phyloP scores from a whole-genome alignment of 2,329 filamentous ascomycete species.

The Claviceps sp. region DNA sequence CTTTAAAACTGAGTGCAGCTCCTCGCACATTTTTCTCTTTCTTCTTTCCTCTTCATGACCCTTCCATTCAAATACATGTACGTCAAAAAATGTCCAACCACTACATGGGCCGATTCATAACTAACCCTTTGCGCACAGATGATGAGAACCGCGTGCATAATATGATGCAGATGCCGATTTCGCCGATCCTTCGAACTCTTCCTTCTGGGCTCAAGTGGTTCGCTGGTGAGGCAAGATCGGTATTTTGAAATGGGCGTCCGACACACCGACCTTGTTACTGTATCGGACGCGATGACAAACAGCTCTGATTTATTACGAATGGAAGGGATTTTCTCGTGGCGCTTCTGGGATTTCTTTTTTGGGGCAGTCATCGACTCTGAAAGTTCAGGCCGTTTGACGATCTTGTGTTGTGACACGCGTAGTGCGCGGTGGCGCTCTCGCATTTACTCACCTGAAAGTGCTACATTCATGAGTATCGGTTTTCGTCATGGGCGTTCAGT shows the following conservation, averaged over 20 bases:
- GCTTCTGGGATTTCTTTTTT: not conserved
- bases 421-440: not conserved
- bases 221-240: constrained; percentile 47
- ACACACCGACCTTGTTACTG: constrained; percentile 97
- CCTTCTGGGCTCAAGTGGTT: constrained; percentile 82
- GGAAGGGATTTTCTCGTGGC: constrained; percentile 14
- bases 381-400: not conserved
- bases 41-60: constrained; percentile 60
- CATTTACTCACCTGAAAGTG: not conserved
- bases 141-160: constrained; percentile 99
- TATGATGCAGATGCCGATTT: constrained; percentile 65
- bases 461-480: not conserved
- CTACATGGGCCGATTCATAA: constrained; percentile 13
- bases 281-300: constrained; percentile 90
- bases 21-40: constrained; percentile 25
- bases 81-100: constrained; percentile 27
- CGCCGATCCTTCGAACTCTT: constrained; percentile 64
- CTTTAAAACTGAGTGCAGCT: constrained; percentile 24
- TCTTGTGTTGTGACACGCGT: not conserved
- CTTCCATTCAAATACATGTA: constrained; percentile 99
- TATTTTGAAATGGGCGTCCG: constrained; percentile 97
- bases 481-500: not conserved
- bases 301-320: constrained; percentile 69
- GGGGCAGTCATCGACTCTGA: not conserved
- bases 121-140: constrained; percentile 45